phyloP scores from a whole-genome alignment of 1,284 basidiomycete genomes.

The Cryptococcus sp. region DNA sequence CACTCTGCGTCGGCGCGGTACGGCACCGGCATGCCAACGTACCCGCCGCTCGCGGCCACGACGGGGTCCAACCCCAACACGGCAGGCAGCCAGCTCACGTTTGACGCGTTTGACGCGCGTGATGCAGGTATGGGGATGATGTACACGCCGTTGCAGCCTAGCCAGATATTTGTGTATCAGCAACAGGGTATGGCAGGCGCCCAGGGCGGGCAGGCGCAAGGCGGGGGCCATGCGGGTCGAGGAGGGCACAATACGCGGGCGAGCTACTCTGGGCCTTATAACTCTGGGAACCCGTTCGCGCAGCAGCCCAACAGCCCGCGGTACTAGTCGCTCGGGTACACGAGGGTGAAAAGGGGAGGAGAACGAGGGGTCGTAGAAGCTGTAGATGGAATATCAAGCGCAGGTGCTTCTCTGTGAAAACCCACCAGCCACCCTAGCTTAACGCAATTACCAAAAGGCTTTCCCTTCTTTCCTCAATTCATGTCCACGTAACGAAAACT shows the following conservation, averaged over 20 bases:
- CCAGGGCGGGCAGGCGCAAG: slow-evolving; percentile 4
- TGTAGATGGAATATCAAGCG: too few relatives aligned
- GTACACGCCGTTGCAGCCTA: slow-evolving; percentile 47
- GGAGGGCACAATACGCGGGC: slow-evolving; percentile 33
- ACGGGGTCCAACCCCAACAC: slow-evolving; percentile 14
- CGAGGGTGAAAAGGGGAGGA: too few relatives aligned
- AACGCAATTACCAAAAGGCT: too few relatives aligned
- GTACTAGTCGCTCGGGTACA: not conserved
- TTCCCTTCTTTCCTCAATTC: too few relatives aligned
- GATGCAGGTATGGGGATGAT: slow-evolving; percentile 35
- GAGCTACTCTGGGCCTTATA: slow-evolving; percentile 41
- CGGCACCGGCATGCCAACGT: slow-evolving; percentile 41
- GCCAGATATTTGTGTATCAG: slow-evolving; percentile 17
- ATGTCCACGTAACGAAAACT: too few relatives aligned
- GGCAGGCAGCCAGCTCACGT: slow-evolving; percentile 10
- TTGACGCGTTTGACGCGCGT: slow-evolving; percentile 41
- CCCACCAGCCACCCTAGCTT: too few relatives aligned
- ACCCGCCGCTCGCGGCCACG: slow-evolving; percentile 47
- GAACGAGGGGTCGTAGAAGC: too few relatives aligned
- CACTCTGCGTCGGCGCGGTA: slow-evolving; percentile 10
- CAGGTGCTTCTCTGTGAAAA: too few relatives aligned
- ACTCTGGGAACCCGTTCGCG: slow-evolving; percentile 2
- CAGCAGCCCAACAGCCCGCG: slow-evolving; percentile 1
- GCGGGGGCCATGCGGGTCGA: slow-evolving; percentile 11
- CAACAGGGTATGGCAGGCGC: not conserved